Conservation (phyloP, 164 flowering plant species). For the Santalum album region DNA sequence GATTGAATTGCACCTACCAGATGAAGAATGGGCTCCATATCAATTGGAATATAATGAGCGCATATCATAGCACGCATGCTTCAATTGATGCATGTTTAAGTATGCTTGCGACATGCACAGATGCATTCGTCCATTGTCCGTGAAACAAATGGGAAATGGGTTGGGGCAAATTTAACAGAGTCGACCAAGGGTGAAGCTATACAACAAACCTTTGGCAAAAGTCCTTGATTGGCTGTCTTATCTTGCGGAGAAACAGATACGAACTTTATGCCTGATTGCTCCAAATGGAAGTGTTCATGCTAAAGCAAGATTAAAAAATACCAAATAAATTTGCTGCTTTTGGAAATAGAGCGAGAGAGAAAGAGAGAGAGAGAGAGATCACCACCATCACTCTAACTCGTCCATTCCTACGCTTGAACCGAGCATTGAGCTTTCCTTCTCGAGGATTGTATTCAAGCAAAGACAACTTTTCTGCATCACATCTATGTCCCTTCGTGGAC, state of each 20-base stretch:
- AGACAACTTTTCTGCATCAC: slow-evolving; percentile 22
- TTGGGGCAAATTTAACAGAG: neutral
- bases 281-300: slow-evolving; percentile 57
- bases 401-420: slow-evolving; percentile 83
- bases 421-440: slow-evolving; percentile 54
- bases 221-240: slow-evolving; percentile 33
- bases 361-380: slow-evolving; percentile 12
- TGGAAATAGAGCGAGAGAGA: neutral
- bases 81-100: too few species aligned
- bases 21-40: slow-evolving; percentile 1
- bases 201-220: slow-evolving; percentile 70
- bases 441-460: slow-evolving; percentile 32
- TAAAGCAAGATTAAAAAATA: slow-evolving; percentile 15
- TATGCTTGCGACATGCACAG: too few species aligned
- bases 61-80: too few species aligned
- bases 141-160: neutral
- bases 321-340: slow-evolving; percentile 8
- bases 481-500: slow-evolving; percentile 23
- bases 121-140: too few species aligned
- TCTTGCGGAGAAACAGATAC: slow-evolving; percentile 37
- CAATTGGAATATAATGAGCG: neutral
- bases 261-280: slow-evolving; percentile 54
- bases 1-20: slow-evolving; percentile 79
- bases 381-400: slow-evolving; percentile 79
- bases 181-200: neutral